Evolutionary conservation across 768 basidiomycete species (phyloP), one percentile per base, ranked within the genome.

Genomic region (Coprinopsis strossmayeri): DNA sequence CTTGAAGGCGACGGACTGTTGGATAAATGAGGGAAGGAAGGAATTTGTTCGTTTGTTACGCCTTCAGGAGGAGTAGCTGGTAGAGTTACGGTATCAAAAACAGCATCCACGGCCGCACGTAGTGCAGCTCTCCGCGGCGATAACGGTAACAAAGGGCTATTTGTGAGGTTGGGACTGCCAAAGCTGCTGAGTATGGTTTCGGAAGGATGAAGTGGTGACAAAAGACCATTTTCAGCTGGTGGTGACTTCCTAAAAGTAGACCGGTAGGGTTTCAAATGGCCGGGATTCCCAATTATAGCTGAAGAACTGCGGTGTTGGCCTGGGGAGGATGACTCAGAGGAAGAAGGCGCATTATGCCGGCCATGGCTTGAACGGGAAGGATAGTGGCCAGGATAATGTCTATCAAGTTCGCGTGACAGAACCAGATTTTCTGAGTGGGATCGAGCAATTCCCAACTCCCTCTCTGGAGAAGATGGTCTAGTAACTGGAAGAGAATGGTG

Each of bases 401-500:
- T n/a, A n/a, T n/a, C n/a, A n/a, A n/a, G n/a, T n/a, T n/a, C n/a
- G n/a, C n/a, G n/a, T n/a, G n/a, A n/a, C n/a, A n/a, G n/a, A 10
- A 9, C 41, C 11, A 45, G 13, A 20, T 20, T 4, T 2, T 51
- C 50, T 17, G 50, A 51, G 21, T 34, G 32, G 27, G 50, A 35
- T 13, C 50, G 50, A 13, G 24, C n/a, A 34, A 51, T n/a, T 4
- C 24, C 18, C 28, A 37, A 18, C 12, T 27, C 26, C 26, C 15
- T 40, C 2, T 40, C 37, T 15, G 44, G 37, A 26, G 50, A 51
- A 18, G 49, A 12, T 20, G 44, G 25, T 20, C 30, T 24, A 7
- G 38, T 46, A 18, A 34, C 18, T 10, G 50, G 50, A 18, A 45
- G 34, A 1, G 50, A 51, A 34, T 40, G 45, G 38, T 46, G 35